These are phyloP conservation scores for Mycoemilia scoparia DNA, from an alignment of 192 early-diverging fungal species.

Conservation along the genomic window DNA sequence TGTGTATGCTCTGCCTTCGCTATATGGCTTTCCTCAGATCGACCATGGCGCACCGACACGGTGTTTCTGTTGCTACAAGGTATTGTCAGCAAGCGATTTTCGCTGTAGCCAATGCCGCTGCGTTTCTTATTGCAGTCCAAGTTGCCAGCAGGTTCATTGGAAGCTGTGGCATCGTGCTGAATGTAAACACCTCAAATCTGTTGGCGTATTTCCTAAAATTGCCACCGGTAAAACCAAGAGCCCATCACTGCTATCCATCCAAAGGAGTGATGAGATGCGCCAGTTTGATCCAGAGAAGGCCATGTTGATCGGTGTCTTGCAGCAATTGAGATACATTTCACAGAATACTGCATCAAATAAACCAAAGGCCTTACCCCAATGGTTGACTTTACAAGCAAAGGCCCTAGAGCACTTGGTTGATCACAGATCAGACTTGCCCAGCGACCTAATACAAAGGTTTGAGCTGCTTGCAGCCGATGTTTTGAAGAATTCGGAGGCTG, in stretches of 20 bases:
- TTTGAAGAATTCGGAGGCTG: not conserved
- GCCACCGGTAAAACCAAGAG: conserved; percentile 9
- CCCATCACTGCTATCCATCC: conserved; percentile 7
- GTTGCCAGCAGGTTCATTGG: conserved; percentile 17
- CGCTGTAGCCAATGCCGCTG: conserved; percentile 20
- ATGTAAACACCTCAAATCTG: conserved; percentile 1
- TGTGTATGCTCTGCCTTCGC: too few species aligned
- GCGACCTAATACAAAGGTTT: conserved; percentile 14
- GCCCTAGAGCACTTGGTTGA: conserved; percentile 14
- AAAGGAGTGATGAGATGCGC: conserved; percentile 12
- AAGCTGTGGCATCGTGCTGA: conserved; percentile 10
- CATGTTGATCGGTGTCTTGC: too few species aligned
- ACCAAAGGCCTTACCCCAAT: not conserved
- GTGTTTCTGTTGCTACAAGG: conserved; percentile 12
- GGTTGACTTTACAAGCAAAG: conserved; percentile 10
- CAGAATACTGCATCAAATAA: too few species aligned
- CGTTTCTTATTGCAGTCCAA: conserved; percentile 11
- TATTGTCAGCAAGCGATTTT: conserved; percentile 8
- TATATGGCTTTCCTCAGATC: too few species aligned
- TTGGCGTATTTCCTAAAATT: not conserved
- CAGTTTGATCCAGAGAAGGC: not conserved
- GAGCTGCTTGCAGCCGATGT: conserved; percentile 10
- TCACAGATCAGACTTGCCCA: conserved; percentile 12
- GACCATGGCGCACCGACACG: too few species aligned
- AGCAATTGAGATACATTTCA: too few species aligned